Conservation (phyloP, 176 grass and related monocot genomes). For the Carex kokanica region DNA sequence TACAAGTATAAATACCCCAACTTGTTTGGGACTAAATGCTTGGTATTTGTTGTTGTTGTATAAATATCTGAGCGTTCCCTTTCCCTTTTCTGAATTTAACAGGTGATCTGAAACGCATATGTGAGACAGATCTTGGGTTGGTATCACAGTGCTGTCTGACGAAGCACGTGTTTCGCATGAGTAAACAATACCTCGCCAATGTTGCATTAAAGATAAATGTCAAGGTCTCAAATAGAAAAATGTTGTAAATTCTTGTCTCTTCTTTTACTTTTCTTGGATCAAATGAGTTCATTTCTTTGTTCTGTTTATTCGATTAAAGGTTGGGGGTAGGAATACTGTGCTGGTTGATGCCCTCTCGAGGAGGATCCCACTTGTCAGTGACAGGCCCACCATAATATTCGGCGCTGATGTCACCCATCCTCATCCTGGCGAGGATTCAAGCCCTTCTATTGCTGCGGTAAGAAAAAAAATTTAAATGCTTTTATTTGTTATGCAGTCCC, state of each 20-base stretch:
- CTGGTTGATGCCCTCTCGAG: slow-evolving; percentile 73
- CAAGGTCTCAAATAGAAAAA: slow-evolving; percentile 46
- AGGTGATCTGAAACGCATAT: slow-evolving; percentile 92
- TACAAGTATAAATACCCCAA: neutral
- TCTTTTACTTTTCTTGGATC: slow-evolving; percentile 3
- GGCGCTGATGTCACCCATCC: slow-evolving; percentile 95
- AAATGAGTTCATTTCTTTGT: neutral
- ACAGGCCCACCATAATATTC: slow-evolving; percentile 87
- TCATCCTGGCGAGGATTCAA: slow-evolving; percentile 88
- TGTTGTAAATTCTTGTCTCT: neutral
- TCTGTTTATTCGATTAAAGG: slow-evolving; percentile 31
- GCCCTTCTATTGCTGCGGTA: slow-evolving; percentile 90
- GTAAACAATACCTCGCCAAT: slow-evolving; percentile 81
- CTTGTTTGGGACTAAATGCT: no score
- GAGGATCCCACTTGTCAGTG: slow-evolving; percentile 78
- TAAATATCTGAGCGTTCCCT: neutral
- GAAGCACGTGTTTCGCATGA: slow-evolving; percentile 80
- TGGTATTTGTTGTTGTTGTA: no score
- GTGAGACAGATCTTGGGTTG: slow-evolving; percentile 84
- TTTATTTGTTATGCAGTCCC: neutral
- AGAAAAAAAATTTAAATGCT: neutral
- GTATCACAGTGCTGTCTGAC: slow-evolving; percentile 77
- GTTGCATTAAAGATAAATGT: slow-evolving; percentile 97
- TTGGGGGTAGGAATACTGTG: slow-evolving; percentile 90
- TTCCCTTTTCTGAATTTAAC: neutral